These are phyloP conservation scores for Exophiala aquamarina DNA, from an alignment of 2,329 filamentous ascomycete species.

Conservation along the genomic window DNA sequence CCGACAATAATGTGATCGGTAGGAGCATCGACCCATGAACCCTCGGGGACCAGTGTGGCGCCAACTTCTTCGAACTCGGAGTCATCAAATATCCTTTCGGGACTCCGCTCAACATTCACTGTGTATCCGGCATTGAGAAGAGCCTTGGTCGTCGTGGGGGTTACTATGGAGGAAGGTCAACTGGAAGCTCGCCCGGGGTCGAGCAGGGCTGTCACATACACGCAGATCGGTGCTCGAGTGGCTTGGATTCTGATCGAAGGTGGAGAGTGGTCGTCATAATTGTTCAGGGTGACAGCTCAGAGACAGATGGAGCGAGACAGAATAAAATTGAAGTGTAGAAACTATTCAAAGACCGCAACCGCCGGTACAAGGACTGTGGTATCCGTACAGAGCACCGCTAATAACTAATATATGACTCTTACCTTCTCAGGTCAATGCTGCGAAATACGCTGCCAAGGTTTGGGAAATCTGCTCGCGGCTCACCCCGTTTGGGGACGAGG, in stretches of 20 bases:
- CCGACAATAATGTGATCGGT: constrained; percentile 70
- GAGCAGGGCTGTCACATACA: constrained; percentile 12
- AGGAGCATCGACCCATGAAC: constrained; percentile 68
- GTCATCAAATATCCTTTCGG: constrained; percentile 62
- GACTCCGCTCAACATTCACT: constrained; percentile 66
- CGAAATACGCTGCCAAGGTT: no score
- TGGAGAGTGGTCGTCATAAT: constrained; percentile 28
- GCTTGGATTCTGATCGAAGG: constrained; percentile 27
- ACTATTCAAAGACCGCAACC: no score
- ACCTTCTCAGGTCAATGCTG: no score
- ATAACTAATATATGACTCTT: no score
- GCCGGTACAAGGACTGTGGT: no score
- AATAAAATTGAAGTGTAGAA: no score
- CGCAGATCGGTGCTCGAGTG: constrained; percentile 28
- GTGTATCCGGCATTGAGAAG: constrained; percentile 69
- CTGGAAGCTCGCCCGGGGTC: not conserved
- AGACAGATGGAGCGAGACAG: no score
- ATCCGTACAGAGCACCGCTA: no score
- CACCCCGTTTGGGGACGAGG: constrained; percentile 1
- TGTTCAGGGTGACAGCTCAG: no score
- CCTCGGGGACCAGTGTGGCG: constrained; percentile 64
- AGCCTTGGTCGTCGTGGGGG: constrained; percentile 56
- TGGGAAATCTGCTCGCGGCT: not conserved
- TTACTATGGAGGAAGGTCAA: constrained; percentile 28
- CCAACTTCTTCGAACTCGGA: constrained; percentile 63